A percentile compares a stretch with the other conserved stretches of the same genome.
Evolutionary conservation across 2,329 filamentous ascomycete species (phyloP).

Genomic region (Pezizomycotina sp.): DNA sequence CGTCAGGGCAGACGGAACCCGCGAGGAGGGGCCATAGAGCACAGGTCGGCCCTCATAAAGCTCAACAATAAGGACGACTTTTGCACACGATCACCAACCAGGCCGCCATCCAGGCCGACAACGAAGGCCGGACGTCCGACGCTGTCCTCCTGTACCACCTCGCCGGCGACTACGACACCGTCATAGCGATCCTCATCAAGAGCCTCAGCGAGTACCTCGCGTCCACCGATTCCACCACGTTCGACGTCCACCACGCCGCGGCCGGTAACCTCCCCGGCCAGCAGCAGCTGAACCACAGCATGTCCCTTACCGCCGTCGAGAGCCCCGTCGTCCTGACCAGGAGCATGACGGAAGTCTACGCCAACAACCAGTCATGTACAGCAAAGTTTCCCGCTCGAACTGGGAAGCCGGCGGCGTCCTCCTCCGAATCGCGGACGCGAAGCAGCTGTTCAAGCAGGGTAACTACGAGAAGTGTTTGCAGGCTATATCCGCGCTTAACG

Average conservation of each 20-base stretch:
- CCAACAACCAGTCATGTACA: constrained; percentile 43
- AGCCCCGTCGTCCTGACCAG: constrained; percentile 47
- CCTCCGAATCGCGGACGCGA: constrained; percentile 44
- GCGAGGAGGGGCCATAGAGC: constrained; percentile 75
- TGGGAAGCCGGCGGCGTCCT: constrained; percentile 43
- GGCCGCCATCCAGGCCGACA: constrained; percentile 80
- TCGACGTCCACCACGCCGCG: constrained; percentile 26
- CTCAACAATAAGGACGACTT: constrained; percentile 62
- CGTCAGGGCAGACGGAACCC: constrained; percentile 67
- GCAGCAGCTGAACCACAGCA: constrained; percentile 30
- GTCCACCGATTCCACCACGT: constrained; percentile 58
- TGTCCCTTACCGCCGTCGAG: constrained; percentile 50
- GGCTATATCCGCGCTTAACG: constrained; percentile 54
- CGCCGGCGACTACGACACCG: constrained; percentile 85
- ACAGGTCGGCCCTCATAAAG: constrained; percentile 65
- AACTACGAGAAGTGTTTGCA: constrained; percentile 47
- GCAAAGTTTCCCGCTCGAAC: constrained; percentile 42
- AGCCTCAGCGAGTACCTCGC: constrained; percentile 79
- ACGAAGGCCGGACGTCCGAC: constrained; percentile 83
- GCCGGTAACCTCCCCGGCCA: constrained; percentile 20
- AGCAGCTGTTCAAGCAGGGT: constrained; percentile 40
- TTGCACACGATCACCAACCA: constrained; percentile 83
- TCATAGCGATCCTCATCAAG: constrained; percentile 77
- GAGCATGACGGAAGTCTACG: constrained; percentile 47
- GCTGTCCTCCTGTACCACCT: constrained; percentile 89